Conservation (phyloP, 108 stramenopile species). For the Cyclotella atomus region DNA sequence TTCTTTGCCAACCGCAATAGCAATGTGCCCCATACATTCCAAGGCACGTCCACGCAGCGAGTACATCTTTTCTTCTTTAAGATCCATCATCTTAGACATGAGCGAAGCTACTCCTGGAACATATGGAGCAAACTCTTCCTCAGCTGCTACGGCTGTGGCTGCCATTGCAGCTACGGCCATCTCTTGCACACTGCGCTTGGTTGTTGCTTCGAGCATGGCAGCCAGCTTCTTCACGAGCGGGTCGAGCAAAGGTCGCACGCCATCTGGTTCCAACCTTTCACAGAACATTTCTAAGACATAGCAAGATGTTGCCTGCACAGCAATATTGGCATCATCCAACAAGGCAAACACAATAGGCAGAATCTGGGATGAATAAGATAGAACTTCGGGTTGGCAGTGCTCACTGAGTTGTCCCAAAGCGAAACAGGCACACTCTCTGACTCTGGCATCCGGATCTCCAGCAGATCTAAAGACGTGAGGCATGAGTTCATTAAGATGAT, state of each 20-base stretch:
- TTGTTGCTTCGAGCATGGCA: constrained; percentile 88
- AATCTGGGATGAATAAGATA: constrained; percentile 88
- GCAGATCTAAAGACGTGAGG: constrained; percentile 86
- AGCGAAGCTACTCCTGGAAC: constrained; percentile 82
- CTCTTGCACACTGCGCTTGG: constrained; percentile 93
- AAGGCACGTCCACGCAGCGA: constrained; percentile 93
- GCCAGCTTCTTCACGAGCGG: constrained; percentile 91
- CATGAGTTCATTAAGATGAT: constrained; percentile 80
- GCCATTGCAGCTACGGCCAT: constrained; percentile 98
- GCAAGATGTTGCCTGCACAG: constrained; percentile 93
- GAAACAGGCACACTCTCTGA: constrained; percentile 97
- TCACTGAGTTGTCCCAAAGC: constrained; percentile 96
- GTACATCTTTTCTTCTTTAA: constrained; percentile 80
- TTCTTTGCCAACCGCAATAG: constrained; percentile 94
- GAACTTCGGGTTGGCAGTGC: constrained; percentile 97
- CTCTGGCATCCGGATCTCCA: constrained; percentile 83
- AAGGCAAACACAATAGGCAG: constrained; percentile 93
- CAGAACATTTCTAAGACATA: constrained; percentile 99
- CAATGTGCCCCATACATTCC: constrained; percentile 99
- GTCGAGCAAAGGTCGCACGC: constrained; percentile 90
- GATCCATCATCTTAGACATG: constrained; percentile 83
- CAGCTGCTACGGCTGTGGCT: constrained; percentile 96
- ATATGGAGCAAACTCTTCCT: constrained; percentile 96
- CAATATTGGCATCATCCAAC: constrained; percentile 88
- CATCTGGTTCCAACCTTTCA: constrained; percentile 94